phyloP scores from a whole-genome alignment of 306 rosid species.

The Cucurbita maxima region DNA sequence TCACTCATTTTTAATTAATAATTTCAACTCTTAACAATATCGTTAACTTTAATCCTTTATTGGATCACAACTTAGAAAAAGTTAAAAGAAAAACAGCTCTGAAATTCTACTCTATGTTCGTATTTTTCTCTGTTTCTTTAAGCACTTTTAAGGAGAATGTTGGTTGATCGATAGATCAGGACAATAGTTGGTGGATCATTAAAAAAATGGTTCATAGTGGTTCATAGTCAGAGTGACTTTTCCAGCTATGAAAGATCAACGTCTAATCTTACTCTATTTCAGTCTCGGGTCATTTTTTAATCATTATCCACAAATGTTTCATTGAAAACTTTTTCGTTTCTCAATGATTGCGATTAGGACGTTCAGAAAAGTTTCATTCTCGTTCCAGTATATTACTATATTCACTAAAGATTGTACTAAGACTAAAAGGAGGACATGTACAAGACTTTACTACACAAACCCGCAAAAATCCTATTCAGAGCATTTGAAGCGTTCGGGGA shows the following conservation, averaged over 20 bases:
- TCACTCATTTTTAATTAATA: neutral
- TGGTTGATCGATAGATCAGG: neutral
- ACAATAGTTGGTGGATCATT: conserved; percentile 3
- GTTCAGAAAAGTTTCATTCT: no score
- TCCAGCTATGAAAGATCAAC: conserved; percentile 1
- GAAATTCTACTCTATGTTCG: neutral
- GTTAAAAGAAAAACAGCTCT: neutral
- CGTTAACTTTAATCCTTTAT: neutral
- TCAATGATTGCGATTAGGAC: no score
- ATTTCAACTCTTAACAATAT: neutral
- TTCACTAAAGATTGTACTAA: no score
- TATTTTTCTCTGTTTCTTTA: neutral
- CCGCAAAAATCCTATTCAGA: no score
- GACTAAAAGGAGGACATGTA: no score
- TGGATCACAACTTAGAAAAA: neutral
- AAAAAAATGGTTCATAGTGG: neutral
- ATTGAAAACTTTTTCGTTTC: no score
- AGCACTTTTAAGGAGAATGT: conserved; percentile 1
- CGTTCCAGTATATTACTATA: no score
- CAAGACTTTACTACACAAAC: no score
- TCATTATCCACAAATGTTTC: no score
- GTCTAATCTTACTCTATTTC: neutral
- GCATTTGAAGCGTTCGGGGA: no score
- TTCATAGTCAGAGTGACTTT: neutral
- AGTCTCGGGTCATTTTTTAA: no score